These are phyloP conservation scores for Diaporthe velutina DNA, from an alignment of 2,329 filamentous ascomycete species.

Conservation along the genomic window DNA sequence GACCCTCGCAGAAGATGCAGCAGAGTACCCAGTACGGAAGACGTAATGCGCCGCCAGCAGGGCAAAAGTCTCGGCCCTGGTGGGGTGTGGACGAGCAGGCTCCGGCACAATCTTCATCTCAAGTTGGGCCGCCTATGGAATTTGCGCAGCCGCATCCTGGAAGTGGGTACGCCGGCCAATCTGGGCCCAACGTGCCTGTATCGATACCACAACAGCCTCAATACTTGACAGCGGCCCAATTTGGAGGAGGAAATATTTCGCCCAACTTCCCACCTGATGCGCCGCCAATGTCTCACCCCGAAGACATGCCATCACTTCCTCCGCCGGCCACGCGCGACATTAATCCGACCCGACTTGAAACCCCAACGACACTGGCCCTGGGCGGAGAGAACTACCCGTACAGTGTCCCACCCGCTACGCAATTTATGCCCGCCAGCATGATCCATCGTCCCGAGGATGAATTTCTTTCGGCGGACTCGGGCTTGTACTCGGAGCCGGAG, in stretches of 20 bases:
- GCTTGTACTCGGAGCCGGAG: too few relatives aligned
- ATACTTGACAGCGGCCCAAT: background rate
- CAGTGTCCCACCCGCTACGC: background rate
- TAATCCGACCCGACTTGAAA: background rate
- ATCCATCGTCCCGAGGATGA: too few relatives aligned
- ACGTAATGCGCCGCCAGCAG: background rate
- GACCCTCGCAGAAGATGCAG: too few relatives aligned
- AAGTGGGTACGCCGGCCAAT: background rate
- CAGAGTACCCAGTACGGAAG: too few relatives aligned
- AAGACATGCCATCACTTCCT: background rate
- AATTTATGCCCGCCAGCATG: too few relatives aligned
- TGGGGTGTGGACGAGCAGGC: too few relatives aligned
- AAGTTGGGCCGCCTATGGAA: too few relatives aligned
- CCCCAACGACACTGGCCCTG: background rate
- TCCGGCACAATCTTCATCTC: background rate
- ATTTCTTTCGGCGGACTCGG: too few relatives aligned
- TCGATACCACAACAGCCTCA: too few relatives aligned
- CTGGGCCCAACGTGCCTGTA: background rate
- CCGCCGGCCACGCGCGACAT: background rate
- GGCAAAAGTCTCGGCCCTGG: too few relatives aligned
- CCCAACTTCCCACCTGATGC: background rate
- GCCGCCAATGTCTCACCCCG: background rate
- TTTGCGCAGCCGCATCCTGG: too few relatives aligned
- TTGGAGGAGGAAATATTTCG: too few relatives aligned
- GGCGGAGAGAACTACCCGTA: background rate